Conservation (phyloP, 768 basidiomycete species). For the Symmetrospora coprosmae region DNA sequence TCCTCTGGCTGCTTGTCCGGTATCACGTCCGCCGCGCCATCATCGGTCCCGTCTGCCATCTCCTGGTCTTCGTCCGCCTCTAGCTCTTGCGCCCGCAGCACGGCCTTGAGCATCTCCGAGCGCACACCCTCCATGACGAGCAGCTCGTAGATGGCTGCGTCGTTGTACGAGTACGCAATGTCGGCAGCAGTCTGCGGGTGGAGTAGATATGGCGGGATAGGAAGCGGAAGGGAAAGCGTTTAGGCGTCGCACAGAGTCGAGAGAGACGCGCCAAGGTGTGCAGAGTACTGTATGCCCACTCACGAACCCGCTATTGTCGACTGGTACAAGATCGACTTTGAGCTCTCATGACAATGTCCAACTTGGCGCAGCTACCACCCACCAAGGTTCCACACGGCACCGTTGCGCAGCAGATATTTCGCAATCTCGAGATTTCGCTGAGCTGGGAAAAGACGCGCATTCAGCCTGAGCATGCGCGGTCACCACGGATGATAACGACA, state of each 20-base stretch:
- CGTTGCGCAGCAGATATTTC: slow-evolving; percentile 55
- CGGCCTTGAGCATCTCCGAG: slow-evolving; percentile 48
- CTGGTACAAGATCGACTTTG: slow-evolving; percentile 40
- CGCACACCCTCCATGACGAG: slow-evolving; percentile 89
- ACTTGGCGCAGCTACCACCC: no score
- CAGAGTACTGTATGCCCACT: no score
- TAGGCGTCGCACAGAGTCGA: no score
- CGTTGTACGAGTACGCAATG: slow-evolving; percentile 72
- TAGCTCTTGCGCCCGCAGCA: slow-evolving; percentile 20
- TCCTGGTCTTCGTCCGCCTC: slow-evolving; percentile 32
- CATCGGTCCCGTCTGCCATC: slow-evolving; percentile 43
- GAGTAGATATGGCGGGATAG: background rate
- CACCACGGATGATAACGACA: background rate
- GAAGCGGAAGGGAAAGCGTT: no score
- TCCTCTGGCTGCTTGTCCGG: slow-evolving; percentile 49
- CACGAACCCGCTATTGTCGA: slow-evolving; percentile 27
- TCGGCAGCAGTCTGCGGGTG: slow-evolving; percentile 63
- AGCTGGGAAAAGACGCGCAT: slow-evolving; percentile 38
- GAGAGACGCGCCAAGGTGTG: no score
- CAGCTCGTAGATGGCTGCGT: slow-evolving; percentile 54
- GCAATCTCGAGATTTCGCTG: slow-evolving; percentile 53
- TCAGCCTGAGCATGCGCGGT: background rate
- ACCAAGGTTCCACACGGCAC: slow-evolving; percentile 74
- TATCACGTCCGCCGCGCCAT: slow-evolving; percentile 47
- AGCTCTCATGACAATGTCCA: no score